A percentile compares a stretch with the other conserved stretches of the same genome.
Conservation (phyloP, 768 basidiomycete species). For the Boletus tomentosulus region DNA sequence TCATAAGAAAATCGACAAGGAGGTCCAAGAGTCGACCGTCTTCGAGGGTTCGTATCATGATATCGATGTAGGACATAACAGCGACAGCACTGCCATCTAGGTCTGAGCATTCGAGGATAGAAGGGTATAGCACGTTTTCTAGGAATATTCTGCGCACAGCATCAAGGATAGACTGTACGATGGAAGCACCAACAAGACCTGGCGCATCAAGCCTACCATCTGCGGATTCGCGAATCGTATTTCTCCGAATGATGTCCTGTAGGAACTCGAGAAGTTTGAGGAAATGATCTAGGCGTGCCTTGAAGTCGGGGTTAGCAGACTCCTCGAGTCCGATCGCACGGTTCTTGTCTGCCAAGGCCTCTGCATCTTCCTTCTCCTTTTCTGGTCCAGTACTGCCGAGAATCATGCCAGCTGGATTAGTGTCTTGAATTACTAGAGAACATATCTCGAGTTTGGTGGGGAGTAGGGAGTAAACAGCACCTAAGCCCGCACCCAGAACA, state of each 20-base stretch:
- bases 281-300: conserved; percentile 78
- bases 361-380: conserved; percentile 54
- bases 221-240: conserved; percentile 38
- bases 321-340: conserved; percentile 70
- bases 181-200: conserved; percentile 68
- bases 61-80: conserved; percentile 92
- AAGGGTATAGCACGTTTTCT: conserved; percentile 90
- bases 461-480: conserved; percentile 88
- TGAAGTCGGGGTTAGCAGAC: conserved; percentile 72
- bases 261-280: conserved; percentile 88
- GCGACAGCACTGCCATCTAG: conserved; percentile 93
- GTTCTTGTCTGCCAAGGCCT: conserved; percentile 46
- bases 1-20: conserved; percentile 75
- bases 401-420: conserved; percentile 54
- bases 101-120: conserved; percentile 89
- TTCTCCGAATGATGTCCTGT: conserved; percentile 80
- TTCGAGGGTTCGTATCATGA: conserved; percentile 74
- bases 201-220: conserved; percentile 50
- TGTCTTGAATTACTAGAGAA: conserved; percentile 38
- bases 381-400: conserved; percentile 62
- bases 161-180: conserved; percentile 79
- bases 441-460: conserved; percentile 82
- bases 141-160: conserved; percentile 84
- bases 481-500: conserved; percentile 87
- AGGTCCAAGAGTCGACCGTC: conserved; percentile 65